Conservation (phyloP, 1,284 basidiomycete species). For the Leccinum glutinopallens region DNA sequence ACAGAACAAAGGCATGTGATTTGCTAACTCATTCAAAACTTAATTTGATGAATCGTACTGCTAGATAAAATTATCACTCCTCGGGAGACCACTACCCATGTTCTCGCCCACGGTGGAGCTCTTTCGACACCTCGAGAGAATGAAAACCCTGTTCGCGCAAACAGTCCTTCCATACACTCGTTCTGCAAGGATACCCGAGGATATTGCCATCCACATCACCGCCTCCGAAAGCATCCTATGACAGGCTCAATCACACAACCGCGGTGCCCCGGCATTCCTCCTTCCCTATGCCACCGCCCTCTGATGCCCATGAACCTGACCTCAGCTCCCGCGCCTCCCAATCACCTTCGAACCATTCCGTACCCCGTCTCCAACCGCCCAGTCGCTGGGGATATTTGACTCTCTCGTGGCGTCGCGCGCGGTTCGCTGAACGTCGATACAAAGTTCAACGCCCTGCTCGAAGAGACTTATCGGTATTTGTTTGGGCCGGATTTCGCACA, state of each 20-base stretch:
- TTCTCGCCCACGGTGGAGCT: constrained; percentile 67
- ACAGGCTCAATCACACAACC: constrained; percentile 15
- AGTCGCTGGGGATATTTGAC: constrained; percentile 2
- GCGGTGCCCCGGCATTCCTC: constrained; percentile 9
- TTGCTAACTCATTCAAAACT: not conserved
- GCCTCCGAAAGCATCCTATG: not conserved
- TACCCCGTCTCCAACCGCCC: constrained; percentile 1
- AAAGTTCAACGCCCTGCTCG: constrained; percentile 63
- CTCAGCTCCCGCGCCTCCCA: constrained; percentile 21
- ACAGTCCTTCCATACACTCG: constrained; percentile 10
- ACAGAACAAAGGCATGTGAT: constrained; percentile 36
- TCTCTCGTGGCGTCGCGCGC: constrained; percentile 26
- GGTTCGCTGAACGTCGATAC: constrained; percentile 42
- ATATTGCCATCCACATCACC: not conserved
- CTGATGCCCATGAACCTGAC: constrained; percentile 21
- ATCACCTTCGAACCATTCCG: constrained; percentile 14
- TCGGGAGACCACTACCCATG: constrained; percentile 53
- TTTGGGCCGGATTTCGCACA: constrained; percentile 68
- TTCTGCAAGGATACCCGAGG: not conserved
- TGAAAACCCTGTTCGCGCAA: not conserved
- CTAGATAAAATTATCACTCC: constrained; percentile 73
- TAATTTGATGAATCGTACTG: not conserved
- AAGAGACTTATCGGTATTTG: constrained; percentile 68
- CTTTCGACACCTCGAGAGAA: constrained; percentile 31
- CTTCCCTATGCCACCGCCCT: constrained; percentile 31